Evolutionary conservation across 192 early-diverging fungal genomes (phyloP), one percentile per base, ranked within the genome.

Genomic region (Entomortierella parvispora): DNA sequence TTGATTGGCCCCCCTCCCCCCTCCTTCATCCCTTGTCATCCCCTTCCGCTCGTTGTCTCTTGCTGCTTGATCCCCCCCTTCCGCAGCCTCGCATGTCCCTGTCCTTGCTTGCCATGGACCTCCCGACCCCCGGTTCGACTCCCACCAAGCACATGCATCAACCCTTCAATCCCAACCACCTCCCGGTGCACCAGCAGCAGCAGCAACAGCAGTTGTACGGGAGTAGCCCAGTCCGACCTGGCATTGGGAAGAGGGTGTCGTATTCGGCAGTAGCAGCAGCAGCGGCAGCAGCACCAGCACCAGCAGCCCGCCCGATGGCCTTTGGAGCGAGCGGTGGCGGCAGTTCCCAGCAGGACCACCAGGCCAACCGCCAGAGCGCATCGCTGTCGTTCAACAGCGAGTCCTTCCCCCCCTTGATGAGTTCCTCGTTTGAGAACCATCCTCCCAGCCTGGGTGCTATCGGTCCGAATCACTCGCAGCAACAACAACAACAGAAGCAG

Each of bases 141-240:
- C 31, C 58, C 14, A 62, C 54, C 51, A 58, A 69, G 59, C 42
- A 34, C 40, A 32, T 29, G 20, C 51, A 49, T 52, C 70, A 65
- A 11, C 50, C 37, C 12, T 40, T 40, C 37, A 40, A 40, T 12
- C 37, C 37, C 37, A 40, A 40, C 37, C 5, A 44, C 26, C 26
- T 49, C 3, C 40, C 49, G n/a, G 61, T 44, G 9, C 60, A 48
- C n/a, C 47, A 26, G 56, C 56, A 54, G 17, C 67, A 69, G 42
- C 48, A 47, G 11, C 64, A 65, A 18, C 51, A 56, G 22, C 68
- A 71, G n/a, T n/a, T n/a, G n/a, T n/a, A n/a, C n/a, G n/a, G n/a
- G n/a, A n/a, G n/a, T n/a, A n/a, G n/a, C n/a, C n/a, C n/a, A n/a
- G n/a, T n/a, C n/a, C n/a, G n/a, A n/a, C n/a, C n/a, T n/a, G n/a